Percentiles rank a stretch among this genome's conserved stretches.
Conservation (phyloP, 441 rosid genomes). For the Viola pubescens region DNA sequence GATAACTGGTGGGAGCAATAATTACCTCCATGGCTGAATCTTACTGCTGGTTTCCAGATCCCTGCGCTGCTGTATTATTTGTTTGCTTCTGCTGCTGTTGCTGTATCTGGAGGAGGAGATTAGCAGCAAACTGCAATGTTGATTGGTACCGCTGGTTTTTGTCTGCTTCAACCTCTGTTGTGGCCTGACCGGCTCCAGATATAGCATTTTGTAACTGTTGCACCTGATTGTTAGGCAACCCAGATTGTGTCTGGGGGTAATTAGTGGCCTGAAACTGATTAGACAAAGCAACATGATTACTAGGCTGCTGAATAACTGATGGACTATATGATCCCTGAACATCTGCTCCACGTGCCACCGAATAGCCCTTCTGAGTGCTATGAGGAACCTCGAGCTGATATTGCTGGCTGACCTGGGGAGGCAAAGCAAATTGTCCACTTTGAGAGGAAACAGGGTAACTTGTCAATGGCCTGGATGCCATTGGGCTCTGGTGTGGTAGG, state of each 20-base stretch:
- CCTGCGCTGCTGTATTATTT: conserved; percentile 39
- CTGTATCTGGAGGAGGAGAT: conserved; percentile 82
- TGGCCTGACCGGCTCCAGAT: conserved; percentile 43
- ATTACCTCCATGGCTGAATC: conserved; percentile 34
- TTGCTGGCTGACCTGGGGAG: conserved; percentile 50
- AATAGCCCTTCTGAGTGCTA: conserved; percentile 36
- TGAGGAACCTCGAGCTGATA: conserved; percentile 44
- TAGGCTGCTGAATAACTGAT: conserved; percentile 36
- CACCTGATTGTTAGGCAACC: conserved; percentile 40
- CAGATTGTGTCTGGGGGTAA: conserved; percentile 40
- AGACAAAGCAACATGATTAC: conserved; percentile 28
- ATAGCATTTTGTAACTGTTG: conserved; percentile 47
- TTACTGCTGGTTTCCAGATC: conserved; percentile 46
- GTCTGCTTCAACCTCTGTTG: conserved; percentile 58
- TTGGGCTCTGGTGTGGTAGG: conserved; percentile 37
- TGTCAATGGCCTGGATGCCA: conserved; percentile 32
- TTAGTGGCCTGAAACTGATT: conserved; percentile 44
- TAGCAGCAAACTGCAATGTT: conserved; percentile 88
- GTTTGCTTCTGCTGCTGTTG: conserved; percentile 54
- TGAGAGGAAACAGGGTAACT: conserved; percentile 43
- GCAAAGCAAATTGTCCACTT: conserved; percentile 42
- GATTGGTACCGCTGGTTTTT: conserved; percentile 88
- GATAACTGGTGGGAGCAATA: conserved; percentile 19
- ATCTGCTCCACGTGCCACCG: conserved; percentile 38
- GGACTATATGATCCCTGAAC: conserved; percentile 37